Evolutionary conservation across 192 early-diverging fungal genomes (phyloP).

Genomic region (Chytriomyces confervae): DNA sequence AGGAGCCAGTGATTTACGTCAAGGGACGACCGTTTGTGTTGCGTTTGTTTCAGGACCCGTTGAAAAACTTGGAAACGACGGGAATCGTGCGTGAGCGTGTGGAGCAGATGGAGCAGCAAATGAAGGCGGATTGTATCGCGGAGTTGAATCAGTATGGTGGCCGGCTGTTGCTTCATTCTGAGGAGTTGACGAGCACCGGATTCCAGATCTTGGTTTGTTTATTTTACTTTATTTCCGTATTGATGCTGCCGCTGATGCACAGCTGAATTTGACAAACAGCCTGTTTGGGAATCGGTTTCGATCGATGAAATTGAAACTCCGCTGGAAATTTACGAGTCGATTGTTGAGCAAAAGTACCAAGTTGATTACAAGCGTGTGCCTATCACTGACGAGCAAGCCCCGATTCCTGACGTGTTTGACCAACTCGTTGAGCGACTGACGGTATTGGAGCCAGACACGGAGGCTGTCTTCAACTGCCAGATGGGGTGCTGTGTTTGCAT

Average conservation of each 20-base stretch:
- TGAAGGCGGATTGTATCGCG: constrained; percentile 60
- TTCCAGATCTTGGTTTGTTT: constrained; percentile 56
- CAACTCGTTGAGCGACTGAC: constrained; percentile 58
- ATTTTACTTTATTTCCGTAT: neutral
- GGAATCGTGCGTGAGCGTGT: constrained; percentile 69
- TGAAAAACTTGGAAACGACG: constrained; percentile 69
- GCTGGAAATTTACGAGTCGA: constrained; percentile 59
- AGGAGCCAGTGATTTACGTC: constrained; percentile 71
- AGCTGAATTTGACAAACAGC: constrained; percentile 9
- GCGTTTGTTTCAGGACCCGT: constrained; percentile 63
- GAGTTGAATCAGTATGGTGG: constrained; percentile 60
- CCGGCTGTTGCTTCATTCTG: constrained; percentile 64
- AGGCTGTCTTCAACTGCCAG: constrained; percentile 72
- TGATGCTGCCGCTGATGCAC: neutral
- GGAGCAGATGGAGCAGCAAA: constrained; percentile 65
- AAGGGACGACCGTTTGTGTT: constrained; percentile 65
- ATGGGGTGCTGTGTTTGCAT: constrained; percentile 56
- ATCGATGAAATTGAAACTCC: constrained; percentile 63
- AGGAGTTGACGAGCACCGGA: constrained; percentile 46
- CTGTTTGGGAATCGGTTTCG: constrained; percentile 64
- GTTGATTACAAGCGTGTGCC: constrained; percentile 67
- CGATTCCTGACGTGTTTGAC: constrained; percentile 73
- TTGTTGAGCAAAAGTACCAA: constrained; percentile 58
- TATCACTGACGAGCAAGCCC: constrained; percentile 71
- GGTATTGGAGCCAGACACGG: constrained; percentile 30